Evolutionary conservation across 2,329 filamentous ascomycete species (phyloP).

Genomic region (Aspergillus japonicus): DNA sequence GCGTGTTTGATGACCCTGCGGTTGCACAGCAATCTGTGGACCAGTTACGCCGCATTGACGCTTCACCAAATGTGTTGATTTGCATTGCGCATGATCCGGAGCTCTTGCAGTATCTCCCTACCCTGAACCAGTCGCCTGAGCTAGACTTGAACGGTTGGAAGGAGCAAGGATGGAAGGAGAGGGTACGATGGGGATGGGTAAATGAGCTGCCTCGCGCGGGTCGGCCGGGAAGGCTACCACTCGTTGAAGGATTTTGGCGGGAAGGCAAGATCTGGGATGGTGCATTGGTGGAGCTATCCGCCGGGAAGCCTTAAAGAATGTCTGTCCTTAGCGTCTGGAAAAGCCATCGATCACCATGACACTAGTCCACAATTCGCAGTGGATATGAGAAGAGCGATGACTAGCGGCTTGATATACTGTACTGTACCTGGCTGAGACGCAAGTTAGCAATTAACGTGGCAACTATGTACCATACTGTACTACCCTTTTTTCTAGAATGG

Average conservation of each 20-base stretch:
- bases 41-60: slow-evolving; percentile 1
- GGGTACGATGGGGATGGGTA: slow-evolving; percentile 10
- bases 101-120: slow-evolving; percentile 1
- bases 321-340: too few relatives aligned
- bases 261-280: slow-evolving; percentile 5
- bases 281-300: not conserved
- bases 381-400: too few relatives aligned
- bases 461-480: too few relatives aligned
- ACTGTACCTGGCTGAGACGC: too few relatives aligned
- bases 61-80: slow-evolving; percentile 1
- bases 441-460: too few relatives aligned
- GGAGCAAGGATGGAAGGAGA: slow-evolving; percentile 8
- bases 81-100: slow-evolving; percentile 10
- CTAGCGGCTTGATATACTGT: too few relatives aligned
- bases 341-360: too few relatives aligned
- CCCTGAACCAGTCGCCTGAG: slow-evolving; percentile 1
- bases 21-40: slow-evolving; percentile 5
- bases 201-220: slow-evolving; percentile 8
- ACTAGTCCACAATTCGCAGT: too few relatives aligned
- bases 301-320: not conserved
- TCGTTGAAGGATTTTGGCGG: slow-evolving; percentile 9
- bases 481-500: too few relatives aligned
- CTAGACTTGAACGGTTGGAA: slow-evolving; percentile 10
- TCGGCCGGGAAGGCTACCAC: slow-evolving; percentile 1
- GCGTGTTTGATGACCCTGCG: not conserved